Evolutionary conservation across 2,329 filamentous ascomycete genomes (phyloP).

Genomic region (Colletotrichum salicis): DNA sequence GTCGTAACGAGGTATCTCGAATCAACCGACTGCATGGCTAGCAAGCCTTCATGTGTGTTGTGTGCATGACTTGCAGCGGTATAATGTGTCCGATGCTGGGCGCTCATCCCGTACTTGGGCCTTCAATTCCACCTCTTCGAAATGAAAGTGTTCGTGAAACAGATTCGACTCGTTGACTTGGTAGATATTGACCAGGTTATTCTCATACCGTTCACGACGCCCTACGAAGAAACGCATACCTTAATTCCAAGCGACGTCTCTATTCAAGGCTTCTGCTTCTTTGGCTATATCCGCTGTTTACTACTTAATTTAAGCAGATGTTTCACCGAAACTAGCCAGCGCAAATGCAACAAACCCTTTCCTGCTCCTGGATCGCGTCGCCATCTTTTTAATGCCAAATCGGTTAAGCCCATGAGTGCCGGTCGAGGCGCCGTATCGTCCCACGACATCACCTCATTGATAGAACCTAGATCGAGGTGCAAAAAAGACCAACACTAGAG

Average conservation of each 20-base stretch:
- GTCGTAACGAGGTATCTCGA: neutral
- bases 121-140: neutral
- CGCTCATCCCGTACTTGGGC: neutral
- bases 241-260: neutral
- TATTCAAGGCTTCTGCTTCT: neutral
- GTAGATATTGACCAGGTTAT: neutral
- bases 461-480: neutral
- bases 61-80: conserved; percentile 4
- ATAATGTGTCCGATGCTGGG: neutral
- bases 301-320: neutral
- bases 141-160: neutral
- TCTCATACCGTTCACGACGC: no score
- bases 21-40: neutral
- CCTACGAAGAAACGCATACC: neutral
- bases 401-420: neutral
- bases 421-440: neutral
- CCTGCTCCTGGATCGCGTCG: neutral
- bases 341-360: neutral
- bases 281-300: neutral
- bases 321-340: neutral
- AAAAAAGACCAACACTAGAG: neutral
- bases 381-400: neutral
- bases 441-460: neutral
- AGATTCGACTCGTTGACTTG: neutral
- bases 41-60: neutral